Evolutionary conservation across 1,139 yeast genomes (phyloP), one percentile per base, ranked within the genome.

Genomic region (Pichiaceae sp.): DNA sequence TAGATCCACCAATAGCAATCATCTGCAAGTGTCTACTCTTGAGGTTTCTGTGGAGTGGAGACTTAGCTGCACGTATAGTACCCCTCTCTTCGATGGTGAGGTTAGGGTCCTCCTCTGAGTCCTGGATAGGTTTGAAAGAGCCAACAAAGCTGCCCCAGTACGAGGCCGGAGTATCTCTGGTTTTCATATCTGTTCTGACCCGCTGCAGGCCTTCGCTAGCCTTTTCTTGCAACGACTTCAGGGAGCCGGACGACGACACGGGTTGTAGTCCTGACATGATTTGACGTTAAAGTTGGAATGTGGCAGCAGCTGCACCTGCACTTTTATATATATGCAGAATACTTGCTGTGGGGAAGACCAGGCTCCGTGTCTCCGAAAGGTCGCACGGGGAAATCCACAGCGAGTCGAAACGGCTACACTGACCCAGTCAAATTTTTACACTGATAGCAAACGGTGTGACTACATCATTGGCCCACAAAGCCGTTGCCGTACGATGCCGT

Each of bases 1-100:
- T 80, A 38, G 85, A 70, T 41, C 93, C 91, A 49, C 93, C 94
- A 49, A 83, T 78, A 32, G 91, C 87, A 53, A 83, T 76, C 82
- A 83, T 80, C 51, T 78, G 80, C 48, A 82, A 60, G 64, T 81
- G 73, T 58, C 82, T 64, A 33, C 60, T 64, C 47, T 76, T 75
- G 40, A 81, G 66, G 29, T 72, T 66, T 49, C 83, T 66, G 32
- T 74, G 63, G 44, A 82, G 67, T 1, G 91, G 91, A n/a, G 86
- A 66, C 47, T 69, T 70, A 17, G 86, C 81, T 17, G 86, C 75
- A 44, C 68, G 61, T 27, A 72, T 57, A 36, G 82, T 81, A 35
- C 78, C 70, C 50, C 66, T 74, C 58, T 83, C 87, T 20, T 72
- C 72, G 31, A 73, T 83, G 2, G 78, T 58, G 50, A 79, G 60